A percentile compares a stretch with the other conserved stretches of the same genome.
phyloP scores from a whole-genome alignment of 441 rosid genomes.

The Geranium incanum region DNA sequence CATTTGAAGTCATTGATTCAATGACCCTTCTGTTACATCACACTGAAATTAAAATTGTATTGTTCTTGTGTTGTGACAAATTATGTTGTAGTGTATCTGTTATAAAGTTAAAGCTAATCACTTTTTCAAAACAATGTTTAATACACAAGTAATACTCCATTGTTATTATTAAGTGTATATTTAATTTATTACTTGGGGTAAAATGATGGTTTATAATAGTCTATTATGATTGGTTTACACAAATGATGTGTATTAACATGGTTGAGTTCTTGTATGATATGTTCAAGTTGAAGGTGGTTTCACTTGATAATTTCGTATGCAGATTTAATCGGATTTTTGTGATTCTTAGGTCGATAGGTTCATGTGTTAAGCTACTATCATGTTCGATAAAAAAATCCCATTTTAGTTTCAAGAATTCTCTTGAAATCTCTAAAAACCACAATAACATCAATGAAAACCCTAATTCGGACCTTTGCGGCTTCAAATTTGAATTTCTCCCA shows the following conservation, averaged over 20 bases:
- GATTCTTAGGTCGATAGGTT: constrained; percentile 23
- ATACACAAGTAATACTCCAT: background rate
- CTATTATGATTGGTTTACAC: background rate
- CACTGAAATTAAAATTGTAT: too few species aligned
- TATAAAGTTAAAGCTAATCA: too few species aligned
- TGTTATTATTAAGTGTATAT: background rate
- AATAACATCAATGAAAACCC: constrained; percentile 26
- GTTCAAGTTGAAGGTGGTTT: constrained; percentile 32
- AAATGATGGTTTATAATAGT: background rate
- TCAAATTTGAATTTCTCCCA: constrained; percentile 30
- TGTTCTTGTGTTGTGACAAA: too few species aligned
- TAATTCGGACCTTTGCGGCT: constrained; percentile 40
- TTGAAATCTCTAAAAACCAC: constrained; percentile 20
- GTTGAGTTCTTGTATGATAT: constrained; percentile 1
- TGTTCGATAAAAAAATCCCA: background rate
- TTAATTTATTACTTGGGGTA: background rate
- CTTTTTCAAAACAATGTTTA: too few species aligned
- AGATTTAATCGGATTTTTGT: constrained; percentile 24
- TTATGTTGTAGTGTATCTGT: too few species aligned
- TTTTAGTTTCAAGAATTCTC: constrained; percentile 19
- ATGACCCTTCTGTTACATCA: too few species aligned
- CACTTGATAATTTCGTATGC: background rate
- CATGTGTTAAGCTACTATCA: constrained; percentile 24
- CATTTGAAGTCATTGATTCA: too few species aligned
- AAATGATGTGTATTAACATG: background rate